Conservation (phyloP, 345 rosid genomes). For the Eucalyptus curtisii region DNA sequence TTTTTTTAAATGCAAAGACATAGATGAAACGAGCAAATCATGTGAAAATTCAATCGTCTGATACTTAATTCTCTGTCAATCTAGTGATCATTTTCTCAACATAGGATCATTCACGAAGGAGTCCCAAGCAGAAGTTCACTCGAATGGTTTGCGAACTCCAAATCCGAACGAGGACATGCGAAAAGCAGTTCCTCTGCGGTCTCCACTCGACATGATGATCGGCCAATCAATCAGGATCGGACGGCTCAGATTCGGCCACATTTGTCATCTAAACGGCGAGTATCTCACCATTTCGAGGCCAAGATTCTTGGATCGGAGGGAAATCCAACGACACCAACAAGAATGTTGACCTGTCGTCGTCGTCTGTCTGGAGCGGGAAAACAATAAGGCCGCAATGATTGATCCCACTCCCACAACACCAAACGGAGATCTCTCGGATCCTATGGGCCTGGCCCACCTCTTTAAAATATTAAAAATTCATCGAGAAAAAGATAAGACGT, state of each 20-base stretch:
- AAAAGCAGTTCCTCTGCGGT: neutral
- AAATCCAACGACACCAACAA: neutral
- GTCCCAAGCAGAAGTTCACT: neutral
- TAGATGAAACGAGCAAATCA: neutral
- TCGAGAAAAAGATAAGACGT: neutral
- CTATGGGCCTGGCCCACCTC: neutral
- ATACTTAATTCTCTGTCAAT: neutral
- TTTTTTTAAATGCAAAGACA: neutral
- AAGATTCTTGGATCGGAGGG: neutral
- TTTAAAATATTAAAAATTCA: neutral
- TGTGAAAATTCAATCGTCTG: rapidly evolving
- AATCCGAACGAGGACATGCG: neutral
- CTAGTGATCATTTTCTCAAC: neutral
- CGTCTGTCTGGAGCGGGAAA: neutral
- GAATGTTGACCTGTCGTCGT: neutral
- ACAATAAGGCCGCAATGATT: neutral
- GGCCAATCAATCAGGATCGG: neutral
- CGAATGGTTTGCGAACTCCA: neutral
- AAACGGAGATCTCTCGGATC: neutral
- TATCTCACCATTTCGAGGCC: neutral
- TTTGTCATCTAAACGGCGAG: neutral
- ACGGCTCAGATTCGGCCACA: neutral
- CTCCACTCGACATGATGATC: neutral
- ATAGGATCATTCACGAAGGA: neutral
- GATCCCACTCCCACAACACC: neutral